Evolutionary conservation across 1,139 yeast genomes (phyloP), one percentile per base, ranked within the genome.

Genomic region (Kodamaea arcana): DNA sequence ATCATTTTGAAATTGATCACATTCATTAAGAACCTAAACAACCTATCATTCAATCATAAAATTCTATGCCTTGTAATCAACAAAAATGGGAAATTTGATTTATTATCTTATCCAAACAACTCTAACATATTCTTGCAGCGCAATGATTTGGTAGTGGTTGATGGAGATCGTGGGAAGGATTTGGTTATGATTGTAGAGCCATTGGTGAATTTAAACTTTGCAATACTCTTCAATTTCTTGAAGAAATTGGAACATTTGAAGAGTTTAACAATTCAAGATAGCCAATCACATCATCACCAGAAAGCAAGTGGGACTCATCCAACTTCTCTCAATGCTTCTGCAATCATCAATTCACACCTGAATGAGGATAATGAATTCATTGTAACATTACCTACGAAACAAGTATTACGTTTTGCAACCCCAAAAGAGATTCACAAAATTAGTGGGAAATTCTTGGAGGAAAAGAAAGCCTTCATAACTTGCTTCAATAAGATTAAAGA

Each of bases 231-330:
- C 54, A 88, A 88, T 57, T 83, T 85, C 49, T 61, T 83, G 51
- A 83, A 82, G 56, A 83, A 83, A 54, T 75, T 81, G 50, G 84
- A 85, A 49, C 94, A 84, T 54, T 69, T 81, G 43, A 85, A 84
- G 54, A 83, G 88, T 39, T 78, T 83, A 50, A 82, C 84, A 9
- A 64, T 66, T 36, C 45, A 48, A 16, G 47, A 45, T 29, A 29
- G 29, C 21, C 34, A 36, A 24, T 30, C 37, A 3, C 15, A 25
- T 15, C 36, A 38, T 28, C 43, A 42, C 15, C 51, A 52, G 27
- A 51, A 49, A 31, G 54, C 56, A 24, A 61, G 56, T 25, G 71
- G 72, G 4, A 59, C 69, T 2, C 72, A 66, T 41, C 56, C 71
- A 4, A 62, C 69, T 2, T 40, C 49, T 10, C 39, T 65, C 40